Evolutionary conservation across 257 asterid genomes (phyloP), one percentile per base, ranked within the genome.

Genomic region (Fraxinus excelsior): DNA sequence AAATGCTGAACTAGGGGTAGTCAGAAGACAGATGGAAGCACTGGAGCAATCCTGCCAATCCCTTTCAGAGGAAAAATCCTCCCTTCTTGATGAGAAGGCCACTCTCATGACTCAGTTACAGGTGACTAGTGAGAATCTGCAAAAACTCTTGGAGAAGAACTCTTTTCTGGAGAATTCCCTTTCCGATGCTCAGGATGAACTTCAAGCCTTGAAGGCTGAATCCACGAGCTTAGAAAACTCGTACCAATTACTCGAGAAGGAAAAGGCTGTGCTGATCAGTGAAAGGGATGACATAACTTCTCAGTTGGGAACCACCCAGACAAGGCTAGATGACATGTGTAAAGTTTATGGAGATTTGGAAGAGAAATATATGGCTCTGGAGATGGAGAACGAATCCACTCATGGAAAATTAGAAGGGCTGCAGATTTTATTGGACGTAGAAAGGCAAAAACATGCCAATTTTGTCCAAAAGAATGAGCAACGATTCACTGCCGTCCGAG

Each of bases 1-100:
- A 79, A 88, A 88, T 84, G 95, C 88, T 75, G 99, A 94, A 82
- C 76, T 96, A 40, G 96, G 90, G 72, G 93, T 91, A 69, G 90
- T 85, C 44, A 92, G 96, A 86, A 89, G 87, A 75, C 94, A 86
- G 84, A 83, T 92, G 49, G 82, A 83, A 81, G 83, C 84, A 56
- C 79, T 96, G 77, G 98, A 96, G 81, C 85, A 84, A 72, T 84
- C 92, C 8, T 90, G 88, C 82, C 90, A 82, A 71, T 84, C 92
- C 75, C 95, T 93, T 79, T 70, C 82, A 69, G 73, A 75, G 73
- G 98, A 96, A 80, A 96, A 87, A 80, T 89, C 94, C 18, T 74
- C 85, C 58, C 91, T 93, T 83, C 78, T 80, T 42, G 90, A 87
- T 74, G 98, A 92, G 87, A 94, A 88, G 73, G 86, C 76, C 26